Base-by-base conservation (phyloP, 345 rosid genomes). In the Noccaea caerulescens region DNA sequence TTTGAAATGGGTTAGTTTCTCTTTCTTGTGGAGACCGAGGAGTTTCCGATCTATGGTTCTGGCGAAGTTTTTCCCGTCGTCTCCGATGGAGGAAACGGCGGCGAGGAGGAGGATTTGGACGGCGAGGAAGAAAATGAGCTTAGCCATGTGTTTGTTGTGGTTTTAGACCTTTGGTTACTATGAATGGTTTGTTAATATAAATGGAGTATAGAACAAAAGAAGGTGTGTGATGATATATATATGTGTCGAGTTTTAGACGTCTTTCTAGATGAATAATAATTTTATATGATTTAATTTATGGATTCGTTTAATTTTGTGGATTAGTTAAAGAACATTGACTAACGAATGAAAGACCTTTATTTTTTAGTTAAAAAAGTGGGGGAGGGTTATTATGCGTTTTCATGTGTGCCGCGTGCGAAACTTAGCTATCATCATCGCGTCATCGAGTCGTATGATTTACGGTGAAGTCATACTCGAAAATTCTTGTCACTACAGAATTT, bases 1-100 rank as follows among this genome's bases (percentile, higher is more conserved):
- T 36, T 70, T 68, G 58, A 88, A 85, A 72, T 87, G 93, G 66
- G 82, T 85, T 7, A 87, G 81, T 80, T 87, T 91, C 75, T 88
- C 84, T 42, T 77, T 86, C 61, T 41, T 77, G 20, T 68, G 49
- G 38, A 75, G 66, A 16, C 84, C 82, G 12, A 80, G 58, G 10
- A 72, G 70, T 11, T 76, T 67, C 27, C 67, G 72, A 53, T 84
- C 79, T 66, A 82, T 13, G 66, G 76, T 67, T 66, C 67, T 83
- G 3, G 61, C 75, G 36, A 80, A 81, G 52, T 69, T 79, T 2
- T 73, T 23, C 1, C 42, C 80, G 39, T 18, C 36, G 13, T 72
- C 49, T 50, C 34, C 68, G 12, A 58, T 1, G 50, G 76, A 65
- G 10, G 67, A 59, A 34, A 64, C 50, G 6, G 11, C 46, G 42